These are phyloP conservation scores for Chenopodium album DNA, from an alignment of 148 eudicot genomes.

Conservation along the genomic window DNA sequence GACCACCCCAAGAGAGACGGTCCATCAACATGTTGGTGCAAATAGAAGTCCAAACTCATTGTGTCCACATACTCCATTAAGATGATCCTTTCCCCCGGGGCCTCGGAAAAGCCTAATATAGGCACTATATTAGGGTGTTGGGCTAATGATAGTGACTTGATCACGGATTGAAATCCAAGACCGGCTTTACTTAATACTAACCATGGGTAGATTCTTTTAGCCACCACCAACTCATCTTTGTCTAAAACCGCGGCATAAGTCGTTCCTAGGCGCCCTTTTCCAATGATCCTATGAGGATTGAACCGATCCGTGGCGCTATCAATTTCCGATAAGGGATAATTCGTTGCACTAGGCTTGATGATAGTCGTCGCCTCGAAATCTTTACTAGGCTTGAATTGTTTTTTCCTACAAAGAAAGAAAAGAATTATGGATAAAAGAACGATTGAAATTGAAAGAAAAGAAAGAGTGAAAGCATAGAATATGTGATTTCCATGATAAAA, in stretches of 20 bases:
- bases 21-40: conserved; percentile 52
- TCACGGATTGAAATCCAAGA: conserved; percentile 50
- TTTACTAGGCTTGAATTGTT: neutral
- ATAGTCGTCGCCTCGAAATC: neutral
- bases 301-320: conserved; percentile 74
- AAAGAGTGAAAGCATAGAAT: conserved; percentile 37
- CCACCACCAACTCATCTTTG: conserved; percentile 51
- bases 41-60: conserved; percentile 65
- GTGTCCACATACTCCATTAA: conserved; percentile 59
- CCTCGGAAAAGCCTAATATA: conserved; percentile 77
- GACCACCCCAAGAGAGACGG: conserved; percentile 56
- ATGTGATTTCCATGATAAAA: conserved; percentile 20
- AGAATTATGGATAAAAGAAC: conserved; percentile 34
- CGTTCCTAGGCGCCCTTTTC: conserved; percentile 75
- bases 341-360: conserved; percentile 7
- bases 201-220: conserved; percentile 67
- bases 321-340: conserved; percentile 48
- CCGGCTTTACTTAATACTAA: conserved; percentile 63
- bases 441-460: conserved; percentile 38
- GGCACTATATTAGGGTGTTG: conserved; percentile 68
- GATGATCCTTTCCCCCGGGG: conserved; percentile 80
- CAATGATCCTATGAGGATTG: conserved; percentile 56
- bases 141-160: conserved; percentile 63
- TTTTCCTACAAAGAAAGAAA: conserved; percentile 42
- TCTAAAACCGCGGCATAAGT: conserved; percentile 59